Base-by-base conservation (phyloP, 345 rosid genomes). In the Camelina sativa region DNA sequence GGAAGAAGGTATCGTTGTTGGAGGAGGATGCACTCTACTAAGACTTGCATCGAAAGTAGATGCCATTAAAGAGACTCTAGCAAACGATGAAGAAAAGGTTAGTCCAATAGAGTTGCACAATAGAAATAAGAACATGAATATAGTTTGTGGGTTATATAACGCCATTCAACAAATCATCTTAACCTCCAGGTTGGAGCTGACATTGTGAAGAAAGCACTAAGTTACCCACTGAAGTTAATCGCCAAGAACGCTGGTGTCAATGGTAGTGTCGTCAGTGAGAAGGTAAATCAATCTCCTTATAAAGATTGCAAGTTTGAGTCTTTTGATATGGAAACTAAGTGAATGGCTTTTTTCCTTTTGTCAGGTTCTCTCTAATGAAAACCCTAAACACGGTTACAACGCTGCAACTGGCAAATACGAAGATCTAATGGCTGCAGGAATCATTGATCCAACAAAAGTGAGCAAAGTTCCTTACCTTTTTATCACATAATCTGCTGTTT, bases 161-260 rank as follows among this genome's bases (percentile, higher is more conserved):
- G 13, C 35, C 30, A 19, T 28, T 56, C 17, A 62, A 6, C 38
- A 22, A 13, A 38, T 63, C 5, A 20, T 52, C 38, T 0, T 43
- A 19, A 16, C 17, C 52, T 56, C 15, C 81, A 92, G 97, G 93
- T 92, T 7, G 98, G 98, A 41, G 98, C 98, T 13, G 96, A 90
- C 35, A 88, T 92, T 79, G 89, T 92, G 16, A 92, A 81, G 81
- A 87, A 93, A 77, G 95, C 98, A 51, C 66, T 90, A 68, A 84
- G 96, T 47, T 92, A 92, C 82, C 96, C 96, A 0, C 83, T 88
- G 65, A 92, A 92, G 71, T 72, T 90, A 79, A 92, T 92, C 25
- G 96, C 98, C 60, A 90, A 90, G 82, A 92, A 90, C 58, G 96
- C 98, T 0, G 98, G 98, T 47, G 96, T 92, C 34, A 92, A 89